Percentiles rank a stretch among this genome's conserved stretches.
These are phyloP conservation scores for Sindora glabra DNA, from an alignment of 306 rosid genomes.

Conservation along the genomic window DNA sequence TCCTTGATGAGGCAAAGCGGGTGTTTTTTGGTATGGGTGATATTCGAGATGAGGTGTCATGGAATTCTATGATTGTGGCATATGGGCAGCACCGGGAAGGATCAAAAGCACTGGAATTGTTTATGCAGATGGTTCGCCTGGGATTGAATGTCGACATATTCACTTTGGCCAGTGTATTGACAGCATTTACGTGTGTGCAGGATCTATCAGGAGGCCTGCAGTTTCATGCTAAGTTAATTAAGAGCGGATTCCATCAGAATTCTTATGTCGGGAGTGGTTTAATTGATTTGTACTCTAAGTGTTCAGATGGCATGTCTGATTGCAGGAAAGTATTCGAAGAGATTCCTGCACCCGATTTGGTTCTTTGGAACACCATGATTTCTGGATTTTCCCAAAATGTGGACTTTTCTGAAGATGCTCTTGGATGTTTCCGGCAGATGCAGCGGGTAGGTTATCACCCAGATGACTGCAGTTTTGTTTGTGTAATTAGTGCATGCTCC, in stretches of 20 bases:
- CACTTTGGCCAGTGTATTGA: conserved; percentile 78
- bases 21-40: conserved; percentile 43
- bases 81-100: conserved; percentile 69
- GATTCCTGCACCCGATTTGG: conserved; percentile 60
- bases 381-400: conserved; percentile 70
- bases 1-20: conserved; percentile 23
- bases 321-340: conserved; percentile 68
- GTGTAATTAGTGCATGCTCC: conserved; percentile 74
- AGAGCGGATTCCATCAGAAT: conserved; percentile 69
- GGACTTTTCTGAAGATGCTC: conserved; percentile 59
- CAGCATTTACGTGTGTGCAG: conserved; percentile 56
- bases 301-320: conserved; percentile 54
- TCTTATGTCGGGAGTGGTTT: conserved; percentile 78
- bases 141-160: conserved; percentile 61
- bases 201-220: conserved; percentile 71
- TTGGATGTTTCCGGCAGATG: conserved; percentile 52
- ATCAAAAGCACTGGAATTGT: conserved; percentile 45
- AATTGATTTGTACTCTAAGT: conserved; percentile 78
- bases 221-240: conserved; percentile 69
- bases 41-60: conserved; percentile 62
- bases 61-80: conserved; percentile 71
- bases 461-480: conserved; percentile 74
- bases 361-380: conserved; percentile 84
- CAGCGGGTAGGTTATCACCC: conserved; percentile 48
- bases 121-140: conserved; percentile 48